Percentiles rank a stretch among this genome's conserved stretches.
These are phyloP conservation scores for Obelidium mucronatum DNA, from an alignment of 192 early-diverging fungal species.

Conservation along the genomic window DNA sequence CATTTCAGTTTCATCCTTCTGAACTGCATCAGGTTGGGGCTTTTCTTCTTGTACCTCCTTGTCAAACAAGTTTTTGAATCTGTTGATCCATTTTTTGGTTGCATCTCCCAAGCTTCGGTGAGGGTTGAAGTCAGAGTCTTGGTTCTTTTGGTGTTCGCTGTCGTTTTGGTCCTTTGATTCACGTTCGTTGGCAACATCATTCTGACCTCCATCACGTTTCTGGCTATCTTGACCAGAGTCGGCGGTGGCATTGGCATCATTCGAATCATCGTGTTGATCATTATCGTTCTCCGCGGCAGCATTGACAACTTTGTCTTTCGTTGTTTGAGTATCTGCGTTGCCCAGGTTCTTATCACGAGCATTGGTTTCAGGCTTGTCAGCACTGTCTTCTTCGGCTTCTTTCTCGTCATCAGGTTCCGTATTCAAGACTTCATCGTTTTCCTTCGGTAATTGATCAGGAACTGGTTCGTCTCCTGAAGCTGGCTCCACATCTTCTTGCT, in stretches of 20 bases:
- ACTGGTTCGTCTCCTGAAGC: conserved; percentile 47
- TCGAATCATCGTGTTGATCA: conserved; percentile 46
- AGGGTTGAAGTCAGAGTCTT: conserved; percentile 72
- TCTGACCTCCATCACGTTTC: conserved; percentile 12
- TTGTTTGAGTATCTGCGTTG: conserved; percentile 47
- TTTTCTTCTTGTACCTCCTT: conserved; percentile 61
- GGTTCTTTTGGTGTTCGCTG: conserved; percentile 34
- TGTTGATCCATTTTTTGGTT: conserved; percentile 90
- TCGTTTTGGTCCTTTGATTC: conserved; percentile 26
- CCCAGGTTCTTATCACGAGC: conserved; percentile 54
- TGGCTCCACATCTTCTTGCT: conserved; percentile 44
- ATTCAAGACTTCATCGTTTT: conserved; percentile 38
- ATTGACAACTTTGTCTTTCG: conserved; percentile 49
- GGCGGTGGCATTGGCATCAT: conserved; percentile 41
- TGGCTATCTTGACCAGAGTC: conserved; percentile 46
- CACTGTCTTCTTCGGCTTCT: conserved; percentile 52
- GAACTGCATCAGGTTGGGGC: conserved; percentile 47
- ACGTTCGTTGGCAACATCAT: conserved; percentile 18
- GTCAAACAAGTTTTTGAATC: conserved; percentile 79
- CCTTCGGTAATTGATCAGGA: conserved; percentile 42
- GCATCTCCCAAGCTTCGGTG: conserved; percentile 92
- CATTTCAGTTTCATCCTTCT: conserved; percentile 62
- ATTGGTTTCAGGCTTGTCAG: conserved; percentile 42
- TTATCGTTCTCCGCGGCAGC: conserved; percentile 48
- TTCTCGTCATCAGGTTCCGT: conserved; percentile 54